phyloP scores from a whole-genome alignment of 2,329 filamentous ascomycete genomes.

The Byssothecium circinans region DNA sequence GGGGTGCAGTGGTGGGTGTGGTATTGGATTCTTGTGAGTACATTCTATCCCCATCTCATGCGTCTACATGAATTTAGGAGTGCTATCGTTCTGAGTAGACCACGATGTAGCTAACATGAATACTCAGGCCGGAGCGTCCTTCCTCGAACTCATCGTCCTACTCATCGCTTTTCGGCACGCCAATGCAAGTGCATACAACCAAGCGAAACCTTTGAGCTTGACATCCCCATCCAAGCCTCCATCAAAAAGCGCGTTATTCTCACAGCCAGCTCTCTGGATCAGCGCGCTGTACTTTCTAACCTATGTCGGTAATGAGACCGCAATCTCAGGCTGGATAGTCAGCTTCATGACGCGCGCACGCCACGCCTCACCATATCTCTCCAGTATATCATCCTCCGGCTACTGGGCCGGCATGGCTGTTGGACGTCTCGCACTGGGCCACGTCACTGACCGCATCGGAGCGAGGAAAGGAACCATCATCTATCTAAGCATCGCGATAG shows the following conservation, averaged over 20 bases:
- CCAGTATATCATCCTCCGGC: slow-evolving; percentile 47
- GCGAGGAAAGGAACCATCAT: slow-evolving; percentile 28
- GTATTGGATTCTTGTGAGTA: slow-evolving; percentile 45
- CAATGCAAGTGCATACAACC: slow-evolving; percentile 35
- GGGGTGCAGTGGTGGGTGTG: slow-evolving; percentile 42
- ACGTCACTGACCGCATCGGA: slow-evolving; percentile 30
- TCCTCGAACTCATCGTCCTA: slow-evolving; percentile 30
- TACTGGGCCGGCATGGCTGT: slow-evolving; percentile 52
- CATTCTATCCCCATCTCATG: background rate
- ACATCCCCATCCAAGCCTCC: slow-evolving; percentile 1
- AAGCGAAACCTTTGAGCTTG: slow-evolving; percentile 15
- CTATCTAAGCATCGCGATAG: slow-evolving; percentile 27
- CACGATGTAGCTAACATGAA: too few species aligned
- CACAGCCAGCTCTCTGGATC: slow-evolving; percentile 43
- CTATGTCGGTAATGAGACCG: slow-evolving; percentile 50
- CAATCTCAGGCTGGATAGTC: slow-evolving; percentile 52
- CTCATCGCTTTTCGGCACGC: slow-evolving; percentile 44
- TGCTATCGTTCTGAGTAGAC: too few species aligned
- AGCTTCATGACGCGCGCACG: slow-evolving; percentile 50
- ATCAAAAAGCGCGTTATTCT: slow-evolving; percentile 28
- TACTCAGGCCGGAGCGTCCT: slow-evolving; percentile 17
- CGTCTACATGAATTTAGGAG: too few species aligned
- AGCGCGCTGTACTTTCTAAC: slow-evolving; percentile 49
- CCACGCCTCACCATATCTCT: slow-evolving; percentile 38
- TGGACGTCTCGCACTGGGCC: slow-evolving; percentile 38